phyloP scores from a whole-genome alignment of 225 moss, liverwort and hornwort genomes.

The Rhytidiadelphus loreus region DNA sequence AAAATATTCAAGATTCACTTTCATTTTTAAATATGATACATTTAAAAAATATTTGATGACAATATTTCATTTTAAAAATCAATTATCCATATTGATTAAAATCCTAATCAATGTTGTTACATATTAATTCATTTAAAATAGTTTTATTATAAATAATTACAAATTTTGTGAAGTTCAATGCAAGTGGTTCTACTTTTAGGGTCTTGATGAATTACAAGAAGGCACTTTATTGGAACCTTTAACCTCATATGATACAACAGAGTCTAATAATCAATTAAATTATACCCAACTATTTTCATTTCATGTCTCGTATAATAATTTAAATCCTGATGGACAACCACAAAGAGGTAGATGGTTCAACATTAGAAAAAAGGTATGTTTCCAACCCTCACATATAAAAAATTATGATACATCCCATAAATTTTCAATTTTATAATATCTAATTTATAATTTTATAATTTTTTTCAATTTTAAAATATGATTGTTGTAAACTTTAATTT shows the following conservation, averaged over 20 bases:
- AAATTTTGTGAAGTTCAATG: neutral
- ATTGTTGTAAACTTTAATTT: neutral
- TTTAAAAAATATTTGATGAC: no score
- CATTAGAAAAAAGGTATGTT: constrained; percentile 3
- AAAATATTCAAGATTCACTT: neutral
- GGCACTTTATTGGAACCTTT: constrained; percentile 8
- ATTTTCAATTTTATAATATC: neutral
- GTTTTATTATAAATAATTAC: neutral
- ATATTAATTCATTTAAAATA: no score
- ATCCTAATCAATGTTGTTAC: neutral
- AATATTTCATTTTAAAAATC: neutral
- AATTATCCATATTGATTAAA: no score
- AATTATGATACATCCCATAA: no score
- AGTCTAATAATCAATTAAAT: constrained; percentile 12
- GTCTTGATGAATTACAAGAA: neutral
- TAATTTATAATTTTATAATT: accelerated
- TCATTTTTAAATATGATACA: no score
- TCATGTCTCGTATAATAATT: constrained; percentile 34
- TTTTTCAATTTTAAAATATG: neutral
- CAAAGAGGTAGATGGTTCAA: constrained; percentile 18
- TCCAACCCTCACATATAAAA: neutral
- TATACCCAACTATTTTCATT: constrained; percentile 46
- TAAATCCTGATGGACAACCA: neutral
- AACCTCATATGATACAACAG: neutral
- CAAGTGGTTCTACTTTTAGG: neutral